These are phyloP conservation scores for Hypoxylon sp. DNA, from an alignment of 2,329 filamentous ascomycete genomes.

Conservation along the genomic window DNA sequence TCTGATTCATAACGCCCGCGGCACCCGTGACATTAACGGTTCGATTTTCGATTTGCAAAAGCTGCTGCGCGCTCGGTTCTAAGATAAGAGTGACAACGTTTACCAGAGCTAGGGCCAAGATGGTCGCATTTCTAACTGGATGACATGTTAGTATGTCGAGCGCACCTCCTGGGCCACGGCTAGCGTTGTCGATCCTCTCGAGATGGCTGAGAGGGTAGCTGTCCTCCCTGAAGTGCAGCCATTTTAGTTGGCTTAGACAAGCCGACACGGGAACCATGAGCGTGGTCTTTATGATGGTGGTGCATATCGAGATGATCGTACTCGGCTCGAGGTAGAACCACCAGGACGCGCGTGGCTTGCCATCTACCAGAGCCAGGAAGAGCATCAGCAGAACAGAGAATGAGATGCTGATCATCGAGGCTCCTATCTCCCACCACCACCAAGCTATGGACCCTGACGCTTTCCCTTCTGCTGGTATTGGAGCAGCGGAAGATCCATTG, in stretches of 20 bases:
- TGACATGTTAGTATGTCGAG: neutral
- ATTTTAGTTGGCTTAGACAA: constrained; percentile 2
- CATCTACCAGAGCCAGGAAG: neutral
- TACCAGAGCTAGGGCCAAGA: neutral
- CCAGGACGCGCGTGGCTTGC: neutral
- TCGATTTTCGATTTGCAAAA: neutral
- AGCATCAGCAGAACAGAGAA: neutral
- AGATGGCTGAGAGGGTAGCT: neutral
- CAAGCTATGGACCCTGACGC: neutral
- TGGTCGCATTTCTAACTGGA: neutral
- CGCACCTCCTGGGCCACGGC: neutral
- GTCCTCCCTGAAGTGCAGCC: neutral
- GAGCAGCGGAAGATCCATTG: too few relatives aligned
- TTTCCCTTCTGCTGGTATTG: too few relatives aligned
- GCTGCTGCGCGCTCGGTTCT: constrained; percentile 4
- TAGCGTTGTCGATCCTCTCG: neutral
- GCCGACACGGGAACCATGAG: constrained; percentile 1
- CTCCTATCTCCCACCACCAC: constrained; percentile 4
- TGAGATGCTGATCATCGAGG: neutral
- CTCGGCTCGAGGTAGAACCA: neutral
- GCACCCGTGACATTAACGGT: neutral
- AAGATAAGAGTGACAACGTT: too few relatives aligned
- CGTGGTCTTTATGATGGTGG: neutral
- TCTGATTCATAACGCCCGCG: neutral
- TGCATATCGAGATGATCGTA: neutral